These are phyloP conservation scores for Rhododendron ovatum DNA, from an alignment of 148 eudicot genomes.

Conservation along the genomic window DNA sequence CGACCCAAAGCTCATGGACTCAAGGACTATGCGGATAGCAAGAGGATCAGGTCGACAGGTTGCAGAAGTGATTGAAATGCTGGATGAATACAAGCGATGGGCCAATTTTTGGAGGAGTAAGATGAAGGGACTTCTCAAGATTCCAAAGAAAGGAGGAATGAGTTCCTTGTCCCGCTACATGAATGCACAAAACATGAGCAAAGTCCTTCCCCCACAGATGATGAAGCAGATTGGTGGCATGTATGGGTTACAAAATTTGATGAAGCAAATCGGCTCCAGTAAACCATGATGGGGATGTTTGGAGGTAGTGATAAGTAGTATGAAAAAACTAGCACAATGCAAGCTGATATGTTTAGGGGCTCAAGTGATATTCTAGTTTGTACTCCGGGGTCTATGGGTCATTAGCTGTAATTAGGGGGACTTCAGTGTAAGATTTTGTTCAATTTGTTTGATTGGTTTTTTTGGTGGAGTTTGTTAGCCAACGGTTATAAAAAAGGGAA, in stretches of 20 bases:
- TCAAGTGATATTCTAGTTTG: no score
- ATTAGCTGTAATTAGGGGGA: no score
- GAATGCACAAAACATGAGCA: constrained; percentile 86
- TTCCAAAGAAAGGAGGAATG: constrained; percentile 89
- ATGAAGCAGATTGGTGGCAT: constrained; percentile 86
- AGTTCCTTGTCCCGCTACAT: constrained; percentile 75
- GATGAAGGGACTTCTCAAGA: constrained; percentile 84
- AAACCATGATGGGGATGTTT: constrained; percentile 93
- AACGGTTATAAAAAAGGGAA: no score
- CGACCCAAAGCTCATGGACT: constrained; percentile 79
- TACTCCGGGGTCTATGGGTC: no score
- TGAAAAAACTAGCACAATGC: no score
- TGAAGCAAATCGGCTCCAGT: constrained; percentile 84
- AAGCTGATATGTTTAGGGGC: no score
- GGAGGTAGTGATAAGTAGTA: constrained; percentile 65
- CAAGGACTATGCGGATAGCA: constrained; percentile 83
- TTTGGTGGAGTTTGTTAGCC: no score
- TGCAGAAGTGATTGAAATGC: constrained; percentile 78
- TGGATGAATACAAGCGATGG: constrained; percentile 81
- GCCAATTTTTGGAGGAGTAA: constrained; percentile 80
- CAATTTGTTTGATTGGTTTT: no score
- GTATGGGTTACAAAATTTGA: constrained; percentile 75
- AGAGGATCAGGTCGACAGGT: constrained; percentile 76
- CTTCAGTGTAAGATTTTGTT: no score
- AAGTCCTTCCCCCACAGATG: constrained; percentile 84